Base-by-base conservation (phyloP, 2,329 filamentous ascomycete genomes). In the Coccinonectria pachysandricola region DNA sequence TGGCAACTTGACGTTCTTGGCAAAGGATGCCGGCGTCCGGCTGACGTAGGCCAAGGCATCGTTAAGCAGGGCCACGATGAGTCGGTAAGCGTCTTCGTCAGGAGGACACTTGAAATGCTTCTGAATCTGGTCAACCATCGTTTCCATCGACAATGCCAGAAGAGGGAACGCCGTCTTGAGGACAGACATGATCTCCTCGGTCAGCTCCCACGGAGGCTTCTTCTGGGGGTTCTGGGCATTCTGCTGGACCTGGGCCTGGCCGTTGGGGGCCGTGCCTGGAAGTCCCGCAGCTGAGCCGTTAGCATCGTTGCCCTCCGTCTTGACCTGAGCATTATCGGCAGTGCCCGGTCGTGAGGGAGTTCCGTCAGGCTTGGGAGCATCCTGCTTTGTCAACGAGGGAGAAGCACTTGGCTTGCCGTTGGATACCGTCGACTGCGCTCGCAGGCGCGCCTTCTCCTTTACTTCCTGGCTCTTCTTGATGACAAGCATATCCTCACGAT, bases 31-130 rank as follows among this genome's bases (percentile, higher is more conserved):
- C 8, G 88, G 88, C 56, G 84, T 84, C 24, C 88, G 77, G 38
- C 83, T 85, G 21, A 96, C 85, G 45, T 95, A 95, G 15, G 85
- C 85, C 27, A 98, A 60, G 0, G 85, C 91, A 54, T 99, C 91
- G 51, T 98, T 98, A 12, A 98, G 72, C 8, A 99, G 64, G 3
- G 91, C 92, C n/a, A 96, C 88, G 40, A 98, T 98, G 10, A 99
- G 68, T 25, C 91, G 74, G 56, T 96, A 96, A 3, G 91, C 92
- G 60, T 99, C 91, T 53, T 99, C 91, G 46, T 99, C 91, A 0
- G 88, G 88, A 9, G 88, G 88, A 46, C 91, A 96, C 60, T 98
- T 98, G 71, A 98, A 98, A 57, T 96, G 81, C 65, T 96, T 96
- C 54, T 91, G 82, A 32, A 98, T 94, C 57, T 96, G 88, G 50